Percentiles rank a stretch among this genome's conserved stretches.
phyloP scores from a whole-genome alignment of 2,329 filamentous ascomycete genomes.

The Trichoderma guizhouense region DNA sequence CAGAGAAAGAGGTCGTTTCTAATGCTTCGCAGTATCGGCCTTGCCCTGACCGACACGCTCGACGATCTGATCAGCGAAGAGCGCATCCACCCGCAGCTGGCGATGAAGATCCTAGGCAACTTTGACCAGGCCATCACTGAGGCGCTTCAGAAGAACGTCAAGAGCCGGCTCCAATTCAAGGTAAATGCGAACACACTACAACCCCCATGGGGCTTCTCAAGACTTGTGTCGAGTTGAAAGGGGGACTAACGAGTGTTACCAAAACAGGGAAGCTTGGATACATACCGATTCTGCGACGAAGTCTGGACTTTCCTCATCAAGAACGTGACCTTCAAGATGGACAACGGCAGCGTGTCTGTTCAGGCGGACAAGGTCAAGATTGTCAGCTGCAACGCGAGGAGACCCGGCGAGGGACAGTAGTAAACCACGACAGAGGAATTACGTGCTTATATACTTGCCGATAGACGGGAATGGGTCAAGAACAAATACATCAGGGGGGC shows the following conservation, averaged over 20 bases:
- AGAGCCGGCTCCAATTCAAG: constrained; percentile 91
- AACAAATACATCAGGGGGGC: neutral
- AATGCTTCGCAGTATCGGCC: constrained; percentile 68
- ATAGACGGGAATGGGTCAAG: neutral
- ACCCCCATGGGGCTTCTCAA: neutral
- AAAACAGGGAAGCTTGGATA: constrained; percentile 84
- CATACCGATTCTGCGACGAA: constrained; percentile 98
- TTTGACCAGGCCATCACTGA: constrained; percentile 94
- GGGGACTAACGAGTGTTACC: neutral
- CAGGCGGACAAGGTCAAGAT: constrained; percentile 95
- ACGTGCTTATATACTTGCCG: neutral
- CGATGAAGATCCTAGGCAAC: constrained; percentile 95
- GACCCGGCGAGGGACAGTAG: constrained; percentile 41
- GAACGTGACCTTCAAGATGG: constrained; percentile 98
- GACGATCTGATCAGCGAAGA: constrained; percentile 93
- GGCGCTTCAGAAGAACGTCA: constrained; percentile 87
- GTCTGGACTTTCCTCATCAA: constrained; percentile 99
- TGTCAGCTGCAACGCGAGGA: constrained; percentile 93
- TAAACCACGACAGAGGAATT: neutral
- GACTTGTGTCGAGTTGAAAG: neutral
- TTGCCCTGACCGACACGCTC: constrained; percentile 91
- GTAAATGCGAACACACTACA: constrained; percentile 45
- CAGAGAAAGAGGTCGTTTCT: neutral
- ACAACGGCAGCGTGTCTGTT: constrained; percentile 69
- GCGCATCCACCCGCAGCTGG: constrained; percentile 94